Percentiles rank a stretch among this genome's conserved stretches.
phyloP scores from a whole-genome alignment of 768 basidiomycete species.

The Pulveroboletus sp. region DNA sequence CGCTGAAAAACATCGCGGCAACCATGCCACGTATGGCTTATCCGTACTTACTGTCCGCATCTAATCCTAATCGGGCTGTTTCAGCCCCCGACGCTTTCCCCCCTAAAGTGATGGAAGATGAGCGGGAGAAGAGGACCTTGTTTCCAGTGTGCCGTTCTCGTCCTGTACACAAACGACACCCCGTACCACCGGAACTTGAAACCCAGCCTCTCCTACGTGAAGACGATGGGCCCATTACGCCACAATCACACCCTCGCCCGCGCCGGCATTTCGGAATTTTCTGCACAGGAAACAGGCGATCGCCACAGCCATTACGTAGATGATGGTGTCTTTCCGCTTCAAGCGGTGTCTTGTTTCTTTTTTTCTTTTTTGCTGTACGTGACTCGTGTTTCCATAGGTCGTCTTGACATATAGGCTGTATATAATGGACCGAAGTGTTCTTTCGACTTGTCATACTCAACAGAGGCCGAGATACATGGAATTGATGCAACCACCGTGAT shows the following conservation, averaged over 20 bases:
- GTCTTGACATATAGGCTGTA: conserved; percentile 2
- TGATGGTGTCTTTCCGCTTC: background rate
- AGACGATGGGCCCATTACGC: conserved; percentile 3
- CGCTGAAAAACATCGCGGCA: conserved; percentile 19
- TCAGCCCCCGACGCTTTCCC: conserved; percentile 38
- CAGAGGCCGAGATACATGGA: background rate
- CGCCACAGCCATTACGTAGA: conserved; percentile 9
- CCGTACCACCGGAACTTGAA: conserved; percentile 10
- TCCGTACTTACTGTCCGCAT: background rate
- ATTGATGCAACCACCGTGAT: background rate
- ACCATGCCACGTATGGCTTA: conserved; percentile 36
- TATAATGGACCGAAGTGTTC: conserved; percentile 7
- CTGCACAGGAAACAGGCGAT: conserved; percentile 30
- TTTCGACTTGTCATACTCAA: conserved; percentile 4
- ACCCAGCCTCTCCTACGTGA: background rate
- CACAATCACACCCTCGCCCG: conserved; percentile 11
- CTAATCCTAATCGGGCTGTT: conserved; percentile 10
- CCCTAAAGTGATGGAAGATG: conserved; percentile 14
- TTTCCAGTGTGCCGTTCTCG: conserved; percentile 16
- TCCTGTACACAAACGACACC: conserved; percentile 25
- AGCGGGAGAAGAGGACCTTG: conserved; percentile 11
- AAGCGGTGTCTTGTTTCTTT: conserved; percentile 1
- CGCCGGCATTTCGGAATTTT: conserved; percentile 35
- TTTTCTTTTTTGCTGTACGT: conserved; percentile 2
- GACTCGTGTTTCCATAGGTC: conserved; percentile 5